Percentiles rank a stretch among this genome's conserved stretches.
These are phyloP conservation scores for Actinomortierella wolfii DNA, from an alignment of 371 early-diverging fungal genomes.

Conservation along the genomic window DNA sequence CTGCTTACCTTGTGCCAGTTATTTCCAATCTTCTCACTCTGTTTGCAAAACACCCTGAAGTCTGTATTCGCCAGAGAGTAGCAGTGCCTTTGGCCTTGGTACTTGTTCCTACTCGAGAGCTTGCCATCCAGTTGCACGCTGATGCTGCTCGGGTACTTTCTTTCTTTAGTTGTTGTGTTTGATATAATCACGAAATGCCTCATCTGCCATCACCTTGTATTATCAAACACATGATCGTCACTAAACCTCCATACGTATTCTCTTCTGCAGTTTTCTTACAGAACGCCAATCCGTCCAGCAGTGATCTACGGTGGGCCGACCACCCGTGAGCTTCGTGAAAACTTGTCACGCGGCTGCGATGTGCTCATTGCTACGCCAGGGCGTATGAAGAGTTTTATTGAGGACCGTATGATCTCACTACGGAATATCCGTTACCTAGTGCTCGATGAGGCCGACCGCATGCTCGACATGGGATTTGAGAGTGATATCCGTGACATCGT, in stretches of 20 bases:
- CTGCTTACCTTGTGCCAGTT: constrained; percentile 69
- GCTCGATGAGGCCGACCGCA: constrained; percentile 97
- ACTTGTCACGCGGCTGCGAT: constrained; percentile 88
- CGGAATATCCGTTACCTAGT: constrained; percentile 88
- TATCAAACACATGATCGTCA: too few relatives aligned
- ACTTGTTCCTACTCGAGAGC: constrained; percentile 65
- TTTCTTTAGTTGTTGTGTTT: background rate
- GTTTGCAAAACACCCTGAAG: too few relatives aligned
- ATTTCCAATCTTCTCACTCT: constrained; percentile 13
- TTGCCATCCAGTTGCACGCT: constrained; percentile 63
- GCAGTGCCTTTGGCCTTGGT: constrained; percentile 38
- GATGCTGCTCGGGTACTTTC: constrained; percentile 45
- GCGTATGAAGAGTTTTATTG: constrained; percentile 93
- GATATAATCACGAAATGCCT: background rate
- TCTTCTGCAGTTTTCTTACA: constrained; percentile 48
- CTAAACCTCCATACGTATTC: background rate
- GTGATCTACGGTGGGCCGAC: constrained; percentile 95
- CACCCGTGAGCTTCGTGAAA: constrained; percentile 79
- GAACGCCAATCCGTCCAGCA: constrained; percentile 56
- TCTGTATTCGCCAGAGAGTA: too few relatives aligned
- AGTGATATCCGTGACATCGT: constrained; percentile 89
- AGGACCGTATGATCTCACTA: constrained; percentile 77
- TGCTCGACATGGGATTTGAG: constrained; percentile 99
- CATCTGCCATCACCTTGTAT: background rate
- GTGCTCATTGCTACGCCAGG: constrained; percentile 98